Conservation (phyloP, 2,329 filamentous ascomycete genomes). For the Beauveria australis region DNA sequence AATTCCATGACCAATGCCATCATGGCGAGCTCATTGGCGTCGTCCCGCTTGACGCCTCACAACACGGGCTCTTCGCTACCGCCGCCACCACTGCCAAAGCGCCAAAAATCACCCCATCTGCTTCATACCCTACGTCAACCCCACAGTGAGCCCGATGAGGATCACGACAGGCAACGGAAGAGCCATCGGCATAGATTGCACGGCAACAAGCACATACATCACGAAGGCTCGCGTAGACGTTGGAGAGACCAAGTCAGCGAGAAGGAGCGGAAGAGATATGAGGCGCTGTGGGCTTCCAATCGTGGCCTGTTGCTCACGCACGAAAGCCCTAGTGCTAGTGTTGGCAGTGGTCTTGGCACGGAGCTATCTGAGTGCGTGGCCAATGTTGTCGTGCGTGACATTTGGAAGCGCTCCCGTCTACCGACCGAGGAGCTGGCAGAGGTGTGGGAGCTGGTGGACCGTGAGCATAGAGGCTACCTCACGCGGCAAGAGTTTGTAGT, state of each 20-base stretch:
- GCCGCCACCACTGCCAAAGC: conserved; percentile 29
- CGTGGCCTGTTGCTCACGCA: conserved; percentile 46
- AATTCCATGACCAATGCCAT: conserved; percentile 66
- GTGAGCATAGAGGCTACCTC: conserved; percentile 45
- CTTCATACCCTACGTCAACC: conserved; percentile 58
- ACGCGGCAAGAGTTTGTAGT: conserved; percentile 69
- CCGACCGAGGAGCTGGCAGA: conserved; percentile 61
- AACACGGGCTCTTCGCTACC: conserved; percentile 28
- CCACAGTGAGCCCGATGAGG: conserved; percentile 42
- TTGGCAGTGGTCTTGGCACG: conserved; percentile 13
- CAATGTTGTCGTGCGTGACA: conserved; percentile 62
- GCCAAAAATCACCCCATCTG: conserved; percentile 45
- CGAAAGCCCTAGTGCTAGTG: conserved; percentile 13
- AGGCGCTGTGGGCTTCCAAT: conserved; percentile 79
- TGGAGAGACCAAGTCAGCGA: conserved; percentile 71
- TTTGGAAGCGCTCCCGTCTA: conserved; percentile 66
- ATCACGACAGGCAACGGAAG: conserved; percentile 43
- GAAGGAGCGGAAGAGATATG: conserved; percentile 69
- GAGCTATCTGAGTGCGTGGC: conserved; percentile 45
- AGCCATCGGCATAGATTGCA: conserved; percentile 45
- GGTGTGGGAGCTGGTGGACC: conserved; percentile 69
- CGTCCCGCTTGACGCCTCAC: conserved; percentile 43
- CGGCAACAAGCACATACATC: conserved; percentile 58
- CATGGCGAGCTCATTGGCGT: conserved; percentile 64
- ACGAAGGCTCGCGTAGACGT: conserved; percentile 65